Conservation (phyloP, 2,329 filamentous ascomycete genomes). For the Emmonsiellopsis sp. region DNA sequence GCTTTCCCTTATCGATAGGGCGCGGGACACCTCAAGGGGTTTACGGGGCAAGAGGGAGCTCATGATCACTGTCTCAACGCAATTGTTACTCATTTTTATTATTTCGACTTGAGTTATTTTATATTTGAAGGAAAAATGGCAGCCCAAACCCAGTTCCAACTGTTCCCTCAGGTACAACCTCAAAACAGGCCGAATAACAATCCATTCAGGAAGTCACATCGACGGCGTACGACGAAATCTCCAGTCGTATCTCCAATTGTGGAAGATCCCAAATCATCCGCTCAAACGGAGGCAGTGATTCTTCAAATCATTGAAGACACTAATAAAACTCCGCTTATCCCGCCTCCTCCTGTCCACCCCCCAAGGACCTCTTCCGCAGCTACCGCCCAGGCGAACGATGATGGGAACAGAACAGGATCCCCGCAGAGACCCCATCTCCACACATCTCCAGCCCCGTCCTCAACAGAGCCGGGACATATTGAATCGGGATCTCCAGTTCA, state of each 20-base stretch:
- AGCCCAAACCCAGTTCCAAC: conserved; percentile 25
- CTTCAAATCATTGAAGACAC: conserved; percentile 31
- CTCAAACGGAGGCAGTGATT: conserved; percentile 28
- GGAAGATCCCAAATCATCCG: conserved; percentile 18
- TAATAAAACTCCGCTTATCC: conserved; percentile 19
- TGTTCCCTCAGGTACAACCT: conserved; percentile 30
- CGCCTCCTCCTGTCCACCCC: conserved; percentile 16
- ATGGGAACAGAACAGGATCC: conserved; percentile 10
- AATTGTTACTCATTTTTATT: background rate
- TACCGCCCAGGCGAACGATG: conserved; percentile 1
- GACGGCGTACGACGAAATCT: conserved; percentile 15
- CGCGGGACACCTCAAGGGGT: background rate
- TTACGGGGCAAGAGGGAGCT: background rate
- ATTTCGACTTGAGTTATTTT: conserved; percentile 3
- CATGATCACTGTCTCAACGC: background rate
- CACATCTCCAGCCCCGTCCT: conserved; percentile 1
- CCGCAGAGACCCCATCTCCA: conserved; percentile 8
- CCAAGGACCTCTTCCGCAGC: conserved; percentile 12
- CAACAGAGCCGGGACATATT: conserved; percentile 5
- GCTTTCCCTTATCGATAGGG: background rate
- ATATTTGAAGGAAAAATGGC: conserved; percentile 4
- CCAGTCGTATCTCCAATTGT: conserved; percentile 21
- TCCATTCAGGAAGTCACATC: conserved; percentile 23
- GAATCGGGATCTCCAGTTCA: conserved; percentile 3
- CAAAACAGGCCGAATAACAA: conserved; percentile 23